Evolutionary conservation across 495 filamentous ascomycete genomes (phyloP).

Genomic region (Tuber magnatum): DNA sequence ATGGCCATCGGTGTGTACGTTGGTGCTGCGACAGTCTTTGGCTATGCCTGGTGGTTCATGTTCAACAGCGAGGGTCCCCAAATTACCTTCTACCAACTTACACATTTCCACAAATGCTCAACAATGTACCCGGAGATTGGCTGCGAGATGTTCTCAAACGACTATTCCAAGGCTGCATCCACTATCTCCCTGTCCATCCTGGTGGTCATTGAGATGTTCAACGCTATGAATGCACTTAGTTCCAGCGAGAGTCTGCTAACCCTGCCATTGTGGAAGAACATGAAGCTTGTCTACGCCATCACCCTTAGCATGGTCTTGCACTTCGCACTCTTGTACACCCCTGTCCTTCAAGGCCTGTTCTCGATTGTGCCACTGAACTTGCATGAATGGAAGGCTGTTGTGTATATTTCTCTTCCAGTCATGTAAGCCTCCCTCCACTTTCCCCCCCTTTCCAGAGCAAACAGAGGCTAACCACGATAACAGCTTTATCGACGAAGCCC

Average conservation of each 20-base stretch:
- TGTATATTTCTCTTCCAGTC: slow-evolving; percentile 82
- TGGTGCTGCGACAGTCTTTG: slow-evolving; percentile 87
- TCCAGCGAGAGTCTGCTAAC: slow-evolving; percentile 91
- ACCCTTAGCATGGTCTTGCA: slow-evolving; percentile 91
- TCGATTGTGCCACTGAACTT: slow-evolving; percentile 81
- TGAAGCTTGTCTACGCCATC: slow-evolving; percentile 94
- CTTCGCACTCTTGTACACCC: slow-evolving; percentile 87
- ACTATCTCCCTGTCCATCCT: slow-evolving; percentile 85
- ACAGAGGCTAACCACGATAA: slow-evolving; percentile 44
- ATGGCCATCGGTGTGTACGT: slow-evolving; percentile 94
- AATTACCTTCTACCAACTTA: slow-evolving; percentile 86
- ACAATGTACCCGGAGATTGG: slow-evolving; percentile 82
- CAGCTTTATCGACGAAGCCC: slow-evolving; percentile 79
- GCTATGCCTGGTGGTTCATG: slow-evolving; percentile 99
- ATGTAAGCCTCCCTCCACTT: slow-evolving; percentile 57
- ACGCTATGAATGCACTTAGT: slow-evolving; percentile 97
- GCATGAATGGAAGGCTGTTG: slow-evolving; percentile 89
- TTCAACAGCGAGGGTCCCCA: slow-evolving; percentile 86
- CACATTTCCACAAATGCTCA: slow-evolving; percentile 89
- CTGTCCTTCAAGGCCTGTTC: slow-evolving; percentile 81
- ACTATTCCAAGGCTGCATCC: slow-evolving; percentile 86
- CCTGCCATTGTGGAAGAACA: slow-evolving; percentile 90
- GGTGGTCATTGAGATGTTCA: slow-evolving; percentile 99
- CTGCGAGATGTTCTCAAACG: slow-evolving; percentile 86
- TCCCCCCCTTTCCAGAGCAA: not conserved